Evolutionary conservation across 441 rosid species (phyloP).

Genomic region (Gossypium davidsonii): DNA sequence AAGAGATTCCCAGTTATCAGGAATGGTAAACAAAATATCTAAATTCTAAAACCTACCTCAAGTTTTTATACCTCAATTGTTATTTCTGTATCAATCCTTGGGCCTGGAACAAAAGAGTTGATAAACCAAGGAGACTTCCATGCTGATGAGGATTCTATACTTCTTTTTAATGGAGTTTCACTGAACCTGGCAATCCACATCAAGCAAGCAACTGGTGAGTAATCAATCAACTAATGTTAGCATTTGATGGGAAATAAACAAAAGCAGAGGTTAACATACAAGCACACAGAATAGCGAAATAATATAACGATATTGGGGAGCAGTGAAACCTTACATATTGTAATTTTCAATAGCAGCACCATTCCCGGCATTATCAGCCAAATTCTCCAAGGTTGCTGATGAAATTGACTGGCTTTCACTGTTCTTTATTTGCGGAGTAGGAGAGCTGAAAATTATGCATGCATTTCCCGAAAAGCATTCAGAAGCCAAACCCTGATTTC

Average conservation of each 20-base stretch:
- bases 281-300: neutral
- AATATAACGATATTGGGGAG: conserved; percentile 1
- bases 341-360: conserved; percentile 45
- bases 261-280: neutral
- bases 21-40: conserved; percentile 1
- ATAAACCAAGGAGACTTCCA: conserved; percentile 98
- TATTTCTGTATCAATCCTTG: conserved; percentile 76
- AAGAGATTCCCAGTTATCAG: conserved; percentile 3
- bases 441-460: conserved; percentile 42
- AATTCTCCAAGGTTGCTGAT: conserved; percentile 34
- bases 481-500: conserved; percentile 38
- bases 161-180: conserved; percentile 78
- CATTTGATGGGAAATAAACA: neutral
- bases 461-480: conserved; percentile 48
- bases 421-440: conserved; percentile 42
- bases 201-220: conserved; percentile 8
- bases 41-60: neutral
- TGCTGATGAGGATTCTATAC: conserved; percentile 91
- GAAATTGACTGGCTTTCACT: conserved; percentile 33
- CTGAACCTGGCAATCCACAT: conserved; percentile 51
- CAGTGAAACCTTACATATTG: conserved; percentile 50
- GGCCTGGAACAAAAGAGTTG: conserved; percentile 75
- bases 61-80: conserved; percentile 63
- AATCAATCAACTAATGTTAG: neutral
- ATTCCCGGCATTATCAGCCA: conserved; percentile 29